phyloP scores from a whole-genome alignment of 768 basidiomycete genomes.

The Suillus placidus region DNA sequence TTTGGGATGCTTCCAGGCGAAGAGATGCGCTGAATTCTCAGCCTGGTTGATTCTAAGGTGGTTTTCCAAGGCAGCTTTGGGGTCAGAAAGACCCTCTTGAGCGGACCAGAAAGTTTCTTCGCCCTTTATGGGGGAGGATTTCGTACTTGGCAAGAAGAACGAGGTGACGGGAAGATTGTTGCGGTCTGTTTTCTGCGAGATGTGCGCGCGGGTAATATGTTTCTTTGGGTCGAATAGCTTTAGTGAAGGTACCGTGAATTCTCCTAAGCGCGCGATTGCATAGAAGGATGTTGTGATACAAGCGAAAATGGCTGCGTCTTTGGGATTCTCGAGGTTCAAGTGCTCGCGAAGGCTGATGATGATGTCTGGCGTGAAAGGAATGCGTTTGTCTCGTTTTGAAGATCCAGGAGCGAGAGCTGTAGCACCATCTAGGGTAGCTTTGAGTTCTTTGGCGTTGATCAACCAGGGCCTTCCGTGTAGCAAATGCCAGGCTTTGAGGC shows the following conservation, averaged over 20 bases:
- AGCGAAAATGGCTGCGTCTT: conserved; percentile 41
- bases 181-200: conserved; percentile 27
- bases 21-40: conserved; percentile 6
- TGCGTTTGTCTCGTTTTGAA: conserved; percentile 31
- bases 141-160: conserved; percentile 35
- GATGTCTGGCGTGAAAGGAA: conserved; percentile 31
- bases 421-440: conserved; percentile 16
- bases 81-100: conserved; percentile 16
- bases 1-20: conserved; percentile 8
- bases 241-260: conserved; percentile 40
- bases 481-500: conserved; percentile 28
- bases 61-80: conserved; percentile 12
- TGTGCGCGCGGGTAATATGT: conserved; percentile 32
- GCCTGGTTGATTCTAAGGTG: conserved; percentile 20
- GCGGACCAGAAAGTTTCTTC: conserved; percentile 17
- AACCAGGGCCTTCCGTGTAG: conserved; percentile 22
- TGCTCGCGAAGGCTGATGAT: not conserved
- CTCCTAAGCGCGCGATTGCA: conserved; percentile 34
- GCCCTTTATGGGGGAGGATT: conserved; percentile 16
- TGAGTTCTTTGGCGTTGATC: conserved; percentile 15
- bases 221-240: conserved; percentile 30
- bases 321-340: conserved; percentile 30
- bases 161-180: conserved; percentile 27
- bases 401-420: conserved; percentile 2
- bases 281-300: conserved; percentile 44